A percentile compares a stretch with the other conserved stretches of the same genome.
phyloP scores from a whole-genome alignment of 140 eudicot species.

The Senecio squalidus region DNA sequence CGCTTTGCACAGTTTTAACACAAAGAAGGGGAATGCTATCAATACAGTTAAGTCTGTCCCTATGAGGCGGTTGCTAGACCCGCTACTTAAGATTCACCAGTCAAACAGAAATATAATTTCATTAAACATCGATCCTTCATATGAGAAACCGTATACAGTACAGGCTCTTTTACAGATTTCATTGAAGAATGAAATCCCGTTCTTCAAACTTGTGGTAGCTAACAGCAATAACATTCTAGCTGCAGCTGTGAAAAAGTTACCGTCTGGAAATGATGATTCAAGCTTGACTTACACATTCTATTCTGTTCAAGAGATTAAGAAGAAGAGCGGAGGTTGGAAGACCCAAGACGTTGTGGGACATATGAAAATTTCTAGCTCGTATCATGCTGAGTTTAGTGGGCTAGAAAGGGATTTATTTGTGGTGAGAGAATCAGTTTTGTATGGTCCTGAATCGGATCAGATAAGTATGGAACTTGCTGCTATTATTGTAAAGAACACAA shows the following conservation, averaged over 20 bases:
- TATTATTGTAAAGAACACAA: slow-evolving; percentile 40
- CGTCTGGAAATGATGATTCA: slow-evolving; percentile 49
- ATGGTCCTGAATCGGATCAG: slow-evolving; percentile 39
- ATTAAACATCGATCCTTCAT: neutral
- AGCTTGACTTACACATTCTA: slow-evolving; percentile 57
- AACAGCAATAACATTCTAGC: slow-evolving; percentile 54
- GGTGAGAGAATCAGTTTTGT: slow-evolving; percentile 54
- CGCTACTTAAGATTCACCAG: slow-evolving; percentile 25
- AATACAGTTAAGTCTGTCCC: slow-evolving; percentile 35
- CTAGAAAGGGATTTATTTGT: slow-evolving; percentile 27
- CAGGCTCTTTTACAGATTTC: slow-evolving; percentile 64
- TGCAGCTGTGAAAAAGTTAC: slow-evolving; percentile 52
- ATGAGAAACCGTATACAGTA: slow-evolving; percentile 5
- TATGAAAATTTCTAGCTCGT: slow-evolving; percentile 56
- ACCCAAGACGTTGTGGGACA: slow-evolving; percentile 61
- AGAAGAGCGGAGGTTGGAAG: slow-evolving; percentile 40
- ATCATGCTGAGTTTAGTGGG: slow-evolving; percentile 29
- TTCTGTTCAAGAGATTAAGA: slow-evolving; percentile 56
- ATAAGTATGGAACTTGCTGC: slow-evolving; percentile 69
- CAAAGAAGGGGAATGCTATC: slow-evolving; percentile 10
- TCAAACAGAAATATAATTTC: slow-evolving; percentile 14
- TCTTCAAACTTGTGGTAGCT: slow-evolving; percentile 61
- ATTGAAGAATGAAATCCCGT: slow-evolving; percentile 61
- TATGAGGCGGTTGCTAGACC: slow-evolving; percentile 45
- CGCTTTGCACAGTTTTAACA: slow-evolving; percentile 15